phyloP scores from a whole-genome alignment of 805 yeast species.

The Ogataea pini region DNA sequence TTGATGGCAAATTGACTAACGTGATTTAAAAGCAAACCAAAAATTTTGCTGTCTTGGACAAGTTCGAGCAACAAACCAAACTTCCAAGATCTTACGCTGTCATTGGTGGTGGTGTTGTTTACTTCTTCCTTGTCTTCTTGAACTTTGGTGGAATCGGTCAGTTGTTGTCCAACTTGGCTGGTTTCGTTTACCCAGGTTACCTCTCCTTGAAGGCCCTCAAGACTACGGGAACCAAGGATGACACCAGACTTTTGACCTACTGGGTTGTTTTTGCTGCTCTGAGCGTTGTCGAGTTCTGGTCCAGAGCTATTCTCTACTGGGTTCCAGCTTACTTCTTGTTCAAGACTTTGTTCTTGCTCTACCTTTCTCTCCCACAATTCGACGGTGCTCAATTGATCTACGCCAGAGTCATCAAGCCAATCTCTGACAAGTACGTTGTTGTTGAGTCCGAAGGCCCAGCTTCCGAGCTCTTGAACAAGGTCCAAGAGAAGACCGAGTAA shows the following conservation, averaged over 20 bases:
- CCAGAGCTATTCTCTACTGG: slow-evolving; percentile 90
- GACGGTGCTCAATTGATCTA: slow-evolving; percentile 84
- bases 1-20: slow-evolving; percentile 3
- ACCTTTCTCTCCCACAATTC: slow-evolving; percentile 83
- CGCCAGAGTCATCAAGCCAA: slow-evolving; percentile 64
- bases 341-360: slow-evolving; percentile 84
- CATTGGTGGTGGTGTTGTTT: slow-evolving; percentile 60
- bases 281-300: slow-evolving; percentile 94
- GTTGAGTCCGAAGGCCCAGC: slow-evolving; percentile 31
- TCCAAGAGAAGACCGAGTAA: slow-evolving; percentile 48
- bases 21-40: slow-evolving; percentile 30
- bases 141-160: slow-evolving; percentile 96
- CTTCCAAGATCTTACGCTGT: slow-evolving; percentile 86
- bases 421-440: slow-evolving; percentile 45
- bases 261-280: slow-evolving; percentile 98
- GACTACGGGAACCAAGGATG: slow-evolving; percentile 69
- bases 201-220: slow-evolving; percentile 81
- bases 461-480: slow-evolving; percentile 42
- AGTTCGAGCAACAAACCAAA: slow-evolving; percentile 46
- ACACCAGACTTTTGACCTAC: slow-evolving; percentile 85
- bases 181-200: slow-evolving; percentile 89
- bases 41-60: slow-evolving; percentile 33
- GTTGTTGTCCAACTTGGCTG: slow-evolving; percentile 87
- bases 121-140: slow-evolving; percentile 77
- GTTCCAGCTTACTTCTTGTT: slow-evolving; percentile 94